Base-by-base conservation (phyloP, 2,329 filamentous ascomycete genomes). In the Colletotrichum kahawae region DNA sequence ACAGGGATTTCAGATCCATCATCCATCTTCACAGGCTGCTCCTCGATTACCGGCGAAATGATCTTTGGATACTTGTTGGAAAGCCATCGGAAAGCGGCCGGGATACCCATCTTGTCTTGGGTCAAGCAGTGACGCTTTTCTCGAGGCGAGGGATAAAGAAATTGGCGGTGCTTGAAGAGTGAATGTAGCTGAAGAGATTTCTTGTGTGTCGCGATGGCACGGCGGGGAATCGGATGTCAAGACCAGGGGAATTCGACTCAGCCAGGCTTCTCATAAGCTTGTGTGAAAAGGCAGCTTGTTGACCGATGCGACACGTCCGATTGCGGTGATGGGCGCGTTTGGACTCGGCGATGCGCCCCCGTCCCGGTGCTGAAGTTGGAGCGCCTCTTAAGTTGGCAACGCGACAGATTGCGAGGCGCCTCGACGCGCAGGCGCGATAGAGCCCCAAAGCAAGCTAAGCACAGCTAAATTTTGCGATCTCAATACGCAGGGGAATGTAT, bases 41-140 rank as follows among this genome's bases (percentile, higher is more conserved):
- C 95, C 87, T 99, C 97, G 71, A 96, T 90, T 70, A 99, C 97
- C 8, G 93, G 91, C 12, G 95, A 97, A 78, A 98, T 95, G 83
- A 98, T 99, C 87, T 98, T 98, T 76, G 97, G 97, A 82, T 98
- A 98, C 83, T 97, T 98, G 87, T 93, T 94, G 84, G 95, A 98
- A 76, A 98, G 93, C 95, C 96, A 99, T 91, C 96, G 91, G 85
- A 98, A 98, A 78, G 97, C 94, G 76, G 96, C 95, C 79, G 95
- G 95, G 81, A 98, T 96, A 93, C 95, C 95, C 95, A 98, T 98
- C 76, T 79, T 88, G 82, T 63, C 33, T 38, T 27, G 21, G 14
- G 14, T 36, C 21, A 21, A 38, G 33, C 33, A 27, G 34, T 36
- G 24, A 36, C 14, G 59, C 59, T 36, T 13, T 21, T n/a, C 21